Conservation (phyloP, 495 filamentous ascomycete species). For the Aspergillus carlsbadensis region DNA sequence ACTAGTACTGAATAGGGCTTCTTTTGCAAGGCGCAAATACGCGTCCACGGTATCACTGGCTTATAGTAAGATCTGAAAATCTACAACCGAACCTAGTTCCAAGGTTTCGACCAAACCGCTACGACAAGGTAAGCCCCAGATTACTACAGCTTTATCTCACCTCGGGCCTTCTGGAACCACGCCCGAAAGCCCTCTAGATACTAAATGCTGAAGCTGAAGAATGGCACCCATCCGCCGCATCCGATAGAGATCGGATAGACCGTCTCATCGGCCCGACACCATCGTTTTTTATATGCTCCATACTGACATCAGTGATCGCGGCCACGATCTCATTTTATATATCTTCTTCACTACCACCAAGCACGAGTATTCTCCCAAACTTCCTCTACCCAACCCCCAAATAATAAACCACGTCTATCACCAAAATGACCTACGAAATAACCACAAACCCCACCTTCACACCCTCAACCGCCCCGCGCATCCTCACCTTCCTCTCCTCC, state of each 20-base stretch:
- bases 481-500: slow-evolving; percentile 50
- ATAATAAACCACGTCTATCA: background rate
- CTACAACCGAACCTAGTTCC: too few species aligned
- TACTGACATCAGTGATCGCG: background rate
- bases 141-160: too few species aligned
- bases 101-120: too few species aligned
- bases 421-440: slow-evolving; percentile 43
- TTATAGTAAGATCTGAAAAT: too few species aligned
- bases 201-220: background rate
- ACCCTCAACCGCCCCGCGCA: slow-evolving; percentile 31
- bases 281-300: background rate
- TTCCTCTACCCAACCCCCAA: background rate
- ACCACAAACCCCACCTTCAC: slow-evolving; percentile 28
- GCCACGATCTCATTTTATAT: background rate
- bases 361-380: background rate
- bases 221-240: background rate
- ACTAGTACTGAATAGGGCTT: too few species aligned
- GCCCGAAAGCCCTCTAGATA: too few species aligned
- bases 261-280: background rate
- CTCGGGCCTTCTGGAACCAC: too few species aligned
- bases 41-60: too few species aligned
- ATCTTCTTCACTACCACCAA: background rate
- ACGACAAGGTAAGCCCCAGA: too few species aligned
- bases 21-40: too few species aligned
- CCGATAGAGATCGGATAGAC: background rate